Base-by-base conservation (phyloP, 2,329 filamentous ascomycete genomes). In the Coniochaeta hoffmannii region DNA sequence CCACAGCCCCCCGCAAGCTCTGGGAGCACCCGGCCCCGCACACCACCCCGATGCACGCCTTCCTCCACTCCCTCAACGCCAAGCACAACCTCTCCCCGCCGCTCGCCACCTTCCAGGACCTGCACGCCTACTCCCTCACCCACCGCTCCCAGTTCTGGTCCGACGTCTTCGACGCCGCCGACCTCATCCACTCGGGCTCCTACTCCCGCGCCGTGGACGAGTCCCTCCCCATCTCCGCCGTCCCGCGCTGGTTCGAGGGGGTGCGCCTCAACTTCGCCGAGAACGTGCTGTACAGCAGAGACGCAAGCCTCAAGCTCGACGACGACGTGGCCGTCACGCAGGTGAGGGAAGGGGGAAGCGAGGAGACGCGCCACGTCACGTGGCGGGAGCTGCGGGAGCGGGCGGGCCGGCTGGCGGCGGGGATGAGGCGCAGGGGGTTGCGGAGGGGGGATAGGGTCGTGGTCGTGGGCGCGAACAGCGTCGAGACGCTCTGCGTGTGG, bases 221-320 rank as follows among this genome's bases (percentile, higher is more conserved):
- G 63, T 75, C 73, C 0, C 76, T 80, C 1, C 82, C 85, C 1
- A 89, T 95, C 68, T 85, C 90, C 58, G 74, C 76, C 15, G 77
- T 93, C 5, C 90, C 90, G 0, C 72, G 76, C 38, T 95, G 90
- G 90, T 95, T 94, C 68, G 73, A 82, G 1, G 90, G 90, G 30
- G 77, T 91, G 1, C 71, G 75, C 5, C 69, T 94, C 62, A 95
- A 91, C 64, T 93, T 86, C 66, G 86, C 89, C 5, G 89, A 95
- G 71, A 95, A 94, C 65, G 70, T 90, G 26, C 81, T 96, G 26
- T 92, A 72, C 79, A 70, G 0, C 66, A 71, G n/a, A 64, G 76
- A 10, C 68, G 73, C 0, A 76, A 73, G 2, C 65, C 74, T 24
- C 58, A 94, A 94, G 68, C 87, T 89, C 61, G 88, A 93, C 60